Conservation (phyloP, 208 protist species). For the Acanthamoeba royreba region DNA sequence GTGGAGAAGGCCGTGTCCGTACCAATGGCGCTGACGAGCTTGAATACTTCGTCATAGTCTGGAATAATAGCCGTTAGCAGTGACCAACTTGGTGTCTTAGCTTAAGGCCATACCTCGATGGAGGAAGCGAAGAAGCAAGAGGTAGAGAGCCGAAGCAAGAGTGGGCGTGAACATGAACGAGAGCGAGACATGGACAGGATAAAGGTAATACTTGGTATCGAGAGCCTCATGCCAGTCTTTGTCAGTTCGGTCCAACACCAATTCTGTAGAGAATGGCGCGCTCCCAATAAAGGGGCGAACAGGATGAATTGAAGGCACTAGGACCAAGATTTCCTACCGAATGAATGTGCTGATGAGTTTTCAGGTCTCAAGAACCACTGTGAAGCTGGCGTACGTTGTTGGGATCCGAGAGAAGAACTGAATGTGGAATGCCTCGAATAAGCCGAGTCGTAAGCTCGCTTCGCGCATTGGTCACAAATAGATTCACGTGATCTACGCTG, state of each 20-base stretch:
- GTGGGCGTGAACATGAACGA: conserved; percentile 85
- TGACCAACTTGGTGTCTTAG: too few species aligned
- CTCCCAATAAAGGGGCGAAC: conserved; percentile 22
- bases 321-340: not conserved
- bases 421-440: conserved; percentile 61
- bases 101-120: conserved; percentile 57
- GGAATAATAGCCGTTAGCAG: too few species aligned
- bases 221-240: conserved; percentile 80
- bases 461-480: not conserved
- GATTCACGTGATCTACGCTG: conserved; percentile 44
- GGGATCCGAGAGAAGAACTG: conserved; percentile 49
- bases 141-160: conserved; percentile 88
- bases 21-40: conserved; percentile 7
- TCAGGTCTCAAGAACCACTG: not conserved
- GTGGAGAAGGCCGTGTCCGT: conserved; percentile 55
- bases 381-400: not conserved
- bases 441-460: not conserved
- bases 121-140: conserved; percentile 87
- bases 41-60: not conserved
- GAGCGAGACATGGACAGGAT: conserved; percentile 84
- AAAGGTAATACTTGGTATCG: conserved; percentile 85
- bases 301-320: conserved; percentile 29
- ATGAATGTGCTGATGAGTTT: not conserved
- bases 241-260: conserved; percentile 81
- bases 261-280: conserved; percentile 51